A percentile compares a stretch with the other conserved stretches of the same genome.
phyloP scores from a whole-genome alignment of 164 flowering plant genomes.

The Vitis vinifera region DNA sequence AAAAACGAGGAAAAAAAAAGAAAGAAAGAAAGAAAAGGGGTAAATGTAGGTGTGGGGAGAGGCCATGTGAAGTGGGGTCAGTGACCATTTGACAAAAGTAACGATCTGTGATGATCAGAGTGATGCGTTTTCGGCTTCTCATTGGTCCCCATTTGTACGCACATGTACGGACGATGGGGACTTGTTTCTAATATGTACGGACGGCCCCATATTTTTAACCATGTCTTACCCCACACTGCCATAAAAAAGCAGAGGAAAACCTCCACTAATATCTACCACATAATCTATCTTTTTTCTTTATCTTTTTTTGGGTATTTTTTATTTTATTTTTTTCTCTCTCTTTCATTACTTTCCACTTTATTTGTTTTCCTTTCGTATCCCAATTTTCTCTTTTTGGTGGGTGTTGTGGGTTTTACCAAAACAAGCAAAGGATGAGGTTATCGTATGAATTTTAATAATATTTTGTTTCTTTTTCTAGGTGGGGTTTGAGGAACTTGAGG shows the following conservation, averaged over 20 bases:
- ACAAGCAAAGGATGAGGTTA: conserved; percentile 20
- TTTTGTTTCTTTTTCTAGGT: conserved; percentile 7
- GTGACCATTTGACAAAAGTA: not conserved
- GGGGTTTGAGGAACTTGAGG: conserved; percentile 1
- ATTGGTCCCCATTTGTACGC: conserved; percentile 17
- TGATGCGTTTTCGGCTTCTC: conserved; percentile 20
- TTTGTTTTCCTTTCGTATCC: not conserved
- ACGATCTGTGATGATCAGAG: not conserved
- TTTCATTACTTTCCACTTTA: not conserved
- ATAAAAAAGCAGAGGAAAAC: not conserved
- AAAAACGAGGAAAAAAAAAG: too few relatives aligned
- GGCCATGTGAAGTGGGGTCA: not conserved
- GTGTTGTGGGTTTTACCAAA: conserved; percentile 17
- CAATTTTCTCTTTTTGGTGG: conserved; percentile 10
- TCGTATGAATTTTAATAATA: not conserved
- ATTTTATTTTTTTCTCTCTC: not conserved
- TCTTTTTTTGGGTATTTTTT: not conserved
- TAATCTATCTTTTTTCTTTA: not conserved
- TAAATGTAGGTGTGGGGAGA: not conserved
- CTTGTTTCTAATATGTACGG: conserved; percentile 12
- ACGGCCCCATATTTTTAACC: not conserved
- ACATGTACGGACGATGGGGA: conserved; percentile 24
- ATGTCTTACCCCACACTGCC: not conserved
- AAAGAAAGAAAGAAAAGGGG: too few relatives aligned
- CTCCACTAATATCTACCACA: not conserved